phyloP scores from a whole-genome alignment of 805 yeast genomes.

The Candida berthetii region DNA sequence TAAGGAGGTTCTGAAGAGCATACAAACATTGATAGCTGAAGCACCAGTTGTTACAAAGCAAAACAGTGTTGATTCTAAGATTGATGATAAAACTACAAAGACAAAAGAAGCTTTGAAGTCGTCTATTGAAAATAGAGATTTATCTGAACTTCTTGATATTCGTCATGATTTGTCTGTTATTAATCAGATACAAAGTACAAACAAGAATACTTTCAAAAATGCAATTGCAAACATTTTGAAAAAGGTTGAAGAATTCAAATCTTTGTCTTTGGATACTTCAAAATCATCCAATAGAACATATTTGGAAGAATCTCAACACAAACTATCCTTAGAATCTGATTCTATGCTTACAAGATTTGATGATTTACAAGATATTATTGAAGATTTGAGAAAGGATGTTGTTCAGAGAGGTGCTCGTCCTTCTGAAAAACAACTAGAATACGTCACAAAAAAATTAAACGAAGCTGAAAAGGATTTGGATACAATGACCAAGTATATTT shows the following conservation, averaged over 20 bases:
- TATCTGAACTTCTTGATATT: constrained; percentile 30
- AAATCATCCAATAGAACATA: constrained; percentile 38
- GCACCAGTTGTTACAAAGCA: constrained; percentile 2
- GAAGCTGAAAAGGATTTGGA: constrained; percentile 48
- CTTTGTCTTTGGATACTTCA: constrained; percentile 32
- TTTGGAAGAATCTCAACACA: constrained; percentile 70
- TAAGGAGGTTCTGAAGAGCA: constrained; percentile 9
- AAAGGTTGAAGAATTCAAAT: constrained; percentile 47
- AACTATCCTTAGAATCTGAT: constrained; percentile 75
- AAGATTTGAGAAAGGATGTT: constrained; percentile 83
- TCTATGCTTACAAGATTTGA: constrained; percentile 72
- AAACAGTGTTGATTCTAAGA: constrained; percentile 1
- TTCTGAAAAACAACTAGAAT: constrained; percentile 61
- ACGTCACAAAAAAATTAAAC: constrained; percentile 58
- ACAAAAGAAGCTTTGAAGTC: not conserved
- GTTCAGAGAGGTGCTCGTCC: constrained; percentile 88
- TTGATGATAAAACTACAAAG: not conserved
- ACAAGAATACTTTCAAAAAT: constrained; percentile 33
- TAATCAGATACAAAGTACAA: constrained; percentile 45
- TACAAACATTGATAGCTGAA: constrained; percentile 4
- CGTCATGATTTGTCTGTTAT: constrained; percentile 54
- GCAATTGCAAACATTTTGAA: constrained; percentile 37
- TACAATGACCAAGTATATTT: constrained; percentile 54
- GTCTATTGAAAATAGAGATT: constrained; percentile 4
- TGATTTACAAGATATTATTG: constrained; percentile 88